Evolutionary conservation across 2,329 filamentous ascomycete genomes (phyloP).

Genomic region (Helotiales sp.): DNA sequence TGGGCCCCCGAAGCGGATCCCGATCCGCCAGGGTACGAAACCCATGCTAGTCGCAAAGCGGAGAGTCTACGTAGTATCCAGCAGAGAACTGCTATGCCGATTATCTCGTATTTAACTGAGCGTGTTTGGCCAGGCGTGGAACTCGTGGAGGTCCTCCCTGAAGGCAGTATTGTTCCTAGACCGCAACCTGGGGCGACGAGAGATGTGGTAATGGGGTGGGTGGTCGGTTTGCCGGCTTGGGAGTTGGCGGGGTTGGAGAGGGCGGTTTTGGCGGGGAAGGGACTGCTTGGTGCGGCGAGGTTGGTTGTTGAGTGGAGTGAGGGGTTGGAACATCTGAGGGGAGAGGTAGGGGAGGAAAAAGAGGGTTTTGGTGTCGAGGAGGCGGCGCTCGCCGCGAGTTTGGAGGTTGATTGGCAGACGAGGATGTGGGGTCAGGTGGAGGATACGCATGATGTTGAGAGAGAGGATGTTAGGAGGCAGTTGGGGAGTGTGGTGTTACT

Average conservation of each 20-base stretch:
- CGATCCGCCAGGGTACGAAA: constrained; percentile 52
- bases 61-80: constrained; percentile 75
- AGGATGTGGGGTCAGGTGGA: constrained; percentile 95
- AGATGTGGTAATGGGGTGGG: constrained; percentile 79
- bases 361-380: constrained; percentile 78
- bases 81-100: constrained; percentile 67
- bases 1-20: constrained; percentile 69
- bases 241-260: constrained; percentile 89
- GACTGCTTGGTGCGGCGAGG: constrained; percentile 76
- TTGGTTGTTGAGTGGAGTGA: constrained; percentile 88
- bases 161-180: constrained; percentile 75
- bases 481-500: constrained; percentile 85
- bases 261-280: constrained; percentile 84
- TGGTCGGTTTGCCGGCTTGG: constrained; percentile 72
- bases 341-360: constrained; percentile 37
- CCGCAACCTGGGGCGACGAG: constrained; percentile 75
- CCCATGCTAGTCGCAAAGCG: constrained; percentile 49
- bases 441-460: constrained; percentile 93
- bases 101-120: constrained; percentile 72
- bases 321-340: constrained; percentile 61
- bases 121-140: constrained; percentile 84
- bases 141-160: constrained; percentile 81
- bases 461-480: constrained; percentile 86
- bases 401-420: constrained; percentile 92
- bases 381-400: constrained; percentile 74